Conservation (phyloP, 371 early-diverging fungal genomes). For the Syncephalis fuscata region DNA sequence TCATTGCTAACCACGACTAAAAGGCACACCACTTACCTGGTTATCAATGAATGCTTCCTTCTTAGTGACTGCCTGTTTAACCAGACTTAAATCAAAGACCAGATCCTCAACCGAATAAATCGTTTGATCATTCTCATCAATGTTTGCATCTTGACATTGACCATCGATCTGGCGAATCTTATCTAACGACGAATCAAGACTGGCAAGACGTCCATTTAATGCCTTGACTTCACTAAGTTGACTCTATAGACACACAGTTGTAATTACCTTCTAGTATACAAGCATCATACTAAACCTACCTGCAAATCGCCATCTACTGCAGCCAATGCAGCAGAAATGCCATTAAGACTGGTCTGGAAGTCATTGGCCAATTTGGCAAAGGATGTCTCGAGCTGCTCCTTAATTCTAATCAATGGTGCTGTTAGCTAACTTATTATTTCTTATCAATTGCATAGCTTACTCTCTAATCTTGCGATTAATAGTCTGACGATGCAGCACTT, state of each 20-base stretch:
- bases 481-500: slow-evolving; percentile 54
- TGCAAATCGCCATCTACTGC: slow-evolving; percentile 51
- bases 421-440: background rate
- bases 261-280: background rate
- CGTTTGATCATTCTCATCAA: slow-evolving; percentile 88
- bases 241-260: slow-evolving; percentile 10
- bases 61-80: slow-evolving; percentile 62
- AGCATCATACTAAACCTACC: slow-evolving; percentile 11
- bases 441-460: slow-evolving; percentile 17
- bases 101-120: slow-evolving; percentile 80
- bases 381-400: slow-evolving; percentile 47
- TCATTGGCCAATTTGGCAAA: slow-evolving; percentile 67
- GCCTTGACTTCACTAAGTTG: slow-evolving; percentile 48
- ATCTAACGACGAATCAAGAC: slow-evolving; percentile 29
- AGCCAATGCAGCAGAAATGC: slow-evolving; percentile 42
- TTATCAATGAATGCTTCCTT: slow-evolving; percentile 85
- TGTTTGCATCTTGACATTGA: slow-evolving; percentile 64
- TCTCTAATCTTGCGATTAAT: slow-evolving; percentile 70
- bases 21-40: slow-evolving; percentile 27
- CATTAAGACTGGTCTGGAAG: slow-evolving; percentile 43
- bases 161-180: slow-evolving; percentile 41
- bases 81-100: slow-evolving; percentile 61
- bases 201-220: slow-evolving; percentile 24
- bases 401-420: slow-evolving; percentile 31
- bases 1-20: too few species aligned